These are phyloP conservation scores for Sistotremastrum niveocremeum DNA, from an alignment of 768 basidiomycete species.

Conservation along the genomic window DNA sequence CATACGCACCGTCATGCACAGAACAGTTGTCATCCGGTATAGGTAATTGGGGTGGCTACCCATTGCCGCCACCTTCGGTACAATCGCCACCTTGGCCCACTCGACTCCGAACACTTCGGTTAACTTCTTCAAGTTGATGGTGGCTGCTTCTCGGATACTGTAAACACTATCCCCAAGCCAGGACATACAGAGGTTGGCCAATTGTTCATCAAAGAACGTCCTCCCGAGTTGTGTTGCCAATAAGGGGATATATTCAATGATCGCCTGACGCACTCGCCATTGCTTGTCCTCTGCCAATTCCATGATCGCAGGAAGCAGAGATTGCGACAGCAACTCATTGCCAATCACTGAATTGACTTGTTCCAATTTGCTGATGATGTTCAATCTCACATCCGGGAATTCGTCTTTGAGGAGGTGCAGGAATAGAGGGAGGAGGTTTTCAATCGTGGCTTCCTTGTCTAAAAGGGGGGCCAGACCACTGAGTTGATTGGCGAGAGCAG, in stretches of 20 bases:
- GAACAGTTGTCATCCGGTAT: conserved; percentile 96
- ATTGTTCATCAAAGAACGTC: conserved; percentile 93
- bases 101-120: conserved; percentile 98
- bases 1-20: conserved; percentile 80
- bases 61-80: conserved; percentile 96
- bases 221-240: conserved; percentile 96
- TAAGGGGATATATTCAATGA: conserved; percentile 99
- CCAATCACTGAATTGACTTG: conserved; percentile 96
- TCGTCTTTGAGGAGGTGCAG: conserved; percentile 95
- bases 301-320: conserved; percentile 92
- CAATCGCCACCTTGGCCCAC: conserved; percentile 88
- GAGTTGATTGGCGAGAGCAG: conserved; percentile 91
- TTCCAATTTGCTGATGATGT: conserved; percentile 98
- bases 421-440: conserved; percentile 94
- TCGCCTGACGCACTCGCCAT: conserved; percentile 98
- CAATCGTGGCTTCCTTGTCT: conserved; percentile 86
- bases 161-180: conserved; percentile 98
- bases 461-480: conserved; percentile 91
- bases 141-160: conserved; percentile 97
- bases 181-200: conserved; percentile 95
- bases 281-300: conserved; percentile 98
- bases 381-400: conserved; percentile 93
- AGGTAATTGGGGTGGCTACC: conserved; percentile 93
- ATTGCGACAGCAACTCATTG: conserved; percentile 86
- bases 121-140: conserved; percentile 88